Evolutionary conservation across 768 basidiomycete species (phyloP).

Genomic region (Trametes gibbosa): DNA sequence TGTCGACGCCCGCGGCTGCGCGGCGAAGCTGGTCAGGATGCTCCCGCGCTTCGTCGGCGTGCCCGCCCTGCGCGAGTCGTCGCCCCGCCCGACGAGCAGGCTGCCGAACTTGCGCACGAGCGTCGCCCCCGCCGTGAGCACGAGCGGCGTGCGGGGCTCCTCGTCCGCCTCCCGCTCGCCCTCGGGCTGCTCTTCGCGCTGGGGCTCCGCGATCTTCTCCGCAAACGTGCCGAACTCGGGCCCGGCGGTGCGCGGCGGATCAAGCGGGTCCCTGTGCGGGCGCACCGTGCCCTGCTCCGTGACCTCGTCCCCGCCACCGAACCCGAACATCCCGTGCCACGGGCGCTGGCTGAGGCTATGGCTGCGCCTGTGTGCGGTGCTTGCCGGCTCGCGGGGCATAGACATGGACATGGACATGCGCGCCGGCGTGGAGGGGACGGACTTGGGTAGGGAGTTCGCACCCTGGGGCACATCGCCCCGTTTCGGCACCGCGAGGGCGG

Average conservation of each 20-base stretch:
- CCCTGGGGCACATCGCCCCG: conserved; percentile 28
- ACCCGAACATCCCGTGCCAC: conserved; percentile 62
- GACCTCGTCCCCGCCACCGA: conserved; percentile 31
- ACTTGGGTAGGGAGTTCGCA: conserved; percentile 21
- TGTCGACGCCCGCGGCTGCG: conserved; percentile 34
- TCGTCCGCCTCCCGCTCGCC: conserved; percentile 32
- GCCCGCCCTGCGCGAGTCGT: conserved; percentile 39
- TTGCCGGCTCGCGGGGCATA: conserved; percentile 68
- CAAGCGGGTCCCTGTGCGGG: conserved; percentile 23
- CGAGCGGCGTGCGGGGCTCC: conserved; percentile 31
- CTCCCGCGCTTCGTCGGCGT: conserved; percentile 47
- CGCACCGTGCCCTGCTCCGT: conserved; percentile 41
- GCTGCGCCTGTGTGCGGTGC: conserved; percentile 76
- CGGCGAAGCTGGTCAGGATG: conserved; percentile 44
- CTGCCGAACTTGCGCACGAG: conserved; percentile 79
- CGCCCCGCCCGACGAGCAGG: conserved; percentile 46
- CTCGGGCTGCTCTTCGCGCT: conserved; percentile 28
- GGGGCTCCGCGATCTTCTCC: conserved; percentile 31
- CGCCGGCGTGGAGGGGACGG: conserved; percentile 13
- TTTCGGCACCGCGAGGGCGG: conserved; percentile 41
- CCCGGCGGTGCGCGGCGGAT: conserved; percentile 60
- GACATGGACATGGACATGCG: conserved; percentile 25
- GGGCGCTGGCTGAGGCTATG: conserved; percentile 83
- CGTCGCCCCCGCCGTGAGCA: conserved; percentile 57
- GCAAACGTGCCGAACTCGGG: conserved; percentile 60